A percentile compares a stretch with the other conserved stretches of the same genome.
Evolutionary conservation across 202 grass and related monocot genomes (phyloP).

Genomic region (Schoenoplectus tabernaemontani): DNA sequence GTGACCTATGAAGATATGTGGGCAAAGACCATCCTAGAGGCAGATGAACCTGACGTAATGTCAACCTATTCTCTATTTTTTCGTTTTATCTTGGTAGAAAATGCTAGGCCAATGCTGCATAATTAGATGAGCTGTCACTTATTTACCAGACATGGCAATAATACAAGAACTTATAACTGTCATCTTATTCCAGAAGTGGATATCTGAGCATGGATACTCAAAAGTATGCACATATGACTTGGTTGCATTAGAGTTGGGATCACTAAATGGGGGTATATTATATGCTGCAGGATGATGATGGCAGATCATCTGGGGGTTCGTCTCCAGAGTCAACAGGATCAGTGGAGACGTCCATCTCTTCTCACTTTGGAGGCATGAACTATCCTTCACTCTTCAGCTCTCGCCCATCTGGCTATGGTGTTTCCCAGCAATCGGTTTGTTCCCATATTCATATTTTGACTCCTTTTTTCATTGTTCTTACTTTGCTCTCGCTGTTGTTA

Average conservation of each 20-base stretch:
- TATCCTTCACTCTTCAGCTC: conserved; percentile 98
- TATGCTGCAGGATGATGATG: conserved; percentile 89
- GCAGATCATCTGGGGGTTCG: conserved; percentile 76
- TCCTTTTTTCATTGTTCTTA: not conserved
- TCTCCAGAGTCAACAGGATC: conserved; percentile 94
- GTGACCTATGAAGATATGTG: conserved; percentile 96
- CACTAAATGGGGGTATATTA: not conserved
- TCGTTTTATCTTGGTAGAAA: not conserved
- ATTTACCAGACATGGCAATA: not conserved
- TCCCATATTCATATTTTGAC: conserved; percentile 11
- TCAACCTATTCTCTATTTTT: conserved; percentile 1
- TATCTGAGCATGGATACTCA: not conserved
- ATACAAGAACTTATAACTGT: not conserved
- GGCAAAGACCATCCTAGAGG: conserved; percentile 98
- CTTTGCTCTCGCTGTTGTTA: too few species aligned
- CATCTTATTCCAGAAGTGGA: not conserved
- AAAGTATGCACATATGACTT: not conserved
- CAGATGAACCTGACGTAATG: conserved; percentile 78
- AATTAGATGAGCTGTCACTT: not conserved
- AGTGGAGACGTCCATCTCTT: conserved; percentile 97
- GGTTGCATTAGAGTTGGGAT: not conserved
- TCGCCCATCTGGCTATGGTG: conserved; percentile 62
- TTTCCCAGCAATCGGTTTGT: conserved; percentile 73
- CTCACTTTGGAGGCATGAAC: conserved; percentile 94
- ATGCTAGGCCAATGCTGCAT: not conserved